Conservation (phyloP, 495 filamentous ascomycete species). For the Penicillium manginii region DNA sequence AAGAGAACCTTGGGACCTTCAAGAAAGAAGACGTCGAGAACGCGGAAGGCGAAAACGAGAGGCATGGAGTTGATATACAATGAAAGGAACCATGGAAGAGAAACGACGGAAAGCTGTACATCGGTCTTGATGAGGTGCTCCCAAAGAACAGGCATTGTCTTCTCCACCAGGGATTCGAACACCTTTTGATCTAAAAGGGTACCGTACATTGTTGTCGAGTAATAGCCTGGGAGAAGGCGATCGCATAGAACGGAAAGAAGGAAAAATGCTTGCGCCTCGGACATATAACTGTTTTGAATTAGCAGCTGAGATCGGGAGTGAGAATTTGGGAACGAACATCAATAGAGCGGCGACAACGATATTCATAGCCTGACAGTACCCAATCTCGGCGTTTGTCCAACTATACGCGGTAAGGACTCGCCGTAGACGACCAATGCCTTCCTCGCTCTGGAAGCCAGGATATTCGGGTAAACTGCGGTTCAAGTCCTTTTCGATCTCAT, state of each 20-base stretch:
- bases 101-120: conserved; percentile 98
- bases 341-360: conserved; percentile 95
- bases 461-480: conserved; percentile 97
- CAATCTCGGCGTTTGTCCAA: conserved; percentile 92
- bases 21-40: conserved; percentile 96
- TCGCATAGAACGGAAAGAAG: conserved; percentile 91
- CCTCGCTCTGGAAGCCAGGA: conserved; percentile 93
- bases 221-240: conserved; percentile 91
- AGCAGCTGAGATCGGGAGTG: conserved; percentile 14
- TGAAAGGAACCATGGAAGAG: conserved; percentile 95
- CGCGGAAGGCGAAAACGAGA: conserved; percentile 92
- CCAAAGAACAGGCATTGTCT: conserved; percentile 98
- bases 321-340: conserved; percentile 57
- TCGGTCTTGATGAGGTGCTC: conserved; percentile 94
- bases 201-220: conserved; percentile 98
- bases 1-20: conserved; percentile 98
- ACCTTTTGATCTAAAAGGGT: conserved; percentile 95
- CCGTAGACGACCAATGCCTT: conserved; percentile 87
- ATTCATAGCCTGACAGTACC: conserved; percentile 99
- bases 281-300: conserved; percentile 75
- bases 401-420: conserved; percentile 94
- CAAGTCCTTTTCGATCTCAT: conserved; percentile 98
- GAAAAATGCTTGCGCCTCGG: conserved; percentile 94
- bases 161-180: conserved; percentile 95
- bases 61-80: conserved; percentile 99